These are phyloP conservation scores for Pythium scleroteichum DNA, from an alignment of 352 stramenopile species.

Conservation along the genomic window DNA sequence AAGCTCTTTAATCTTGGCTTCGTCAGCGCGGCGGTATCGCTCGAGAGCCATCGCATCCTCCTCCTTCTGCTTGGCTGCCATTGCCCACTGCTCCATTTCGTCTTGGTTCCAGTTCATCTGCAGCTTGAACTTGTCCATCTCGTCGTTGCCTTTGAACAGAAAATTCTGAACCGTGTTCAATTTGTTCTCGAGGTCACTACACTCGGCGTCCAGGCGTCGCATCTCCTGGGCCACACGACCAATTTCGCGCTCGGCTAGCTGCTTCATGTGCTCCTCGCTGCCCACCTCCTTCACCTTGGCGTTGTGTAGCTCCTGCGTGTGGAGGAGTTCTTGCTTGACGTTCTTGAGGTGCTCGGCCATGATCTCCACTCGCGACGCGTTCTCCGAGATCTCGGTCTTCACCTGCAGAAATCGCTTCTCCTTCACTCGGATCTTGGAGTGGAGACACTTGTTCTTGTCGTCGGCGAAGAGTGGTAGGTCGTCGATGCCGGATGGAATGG, in stretches of 20 bases:
- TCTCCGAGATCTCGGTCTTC: conserved; percentile 75
- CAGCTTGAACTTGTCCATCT: conserved; percentile 95
- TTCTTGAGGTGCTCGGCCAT: conserved; percentile 97
- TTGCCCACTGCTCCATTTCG: conserved; percentile 96
- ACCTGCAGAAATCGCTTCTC: conserved; percentile 66
- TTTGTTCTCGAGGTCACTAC: conserved; percentile 78
- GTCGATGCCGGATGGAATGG: conserved; percentile 78
- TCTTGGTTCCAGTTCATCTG: conserved; percentile 99
- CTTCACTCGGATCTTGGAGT: conserved; percentile 80
- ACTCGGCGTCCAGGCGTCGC: conserved; percentile 71
- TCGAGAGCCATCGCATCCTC: conserved; percentile 93
- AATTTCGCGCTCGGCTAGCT: conserved; percentile 90
- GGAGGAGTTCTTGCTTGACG: conserved; percentile 93
- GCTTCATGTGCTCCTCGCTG: conserved; percentile 93
- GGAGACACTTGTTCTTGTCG: conserved; percentile 83
- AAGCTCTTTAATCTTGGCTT: conserved; percentile 95
- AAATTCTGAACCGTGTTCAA: conserved; percentile 90
- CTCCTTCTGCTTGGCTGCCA: conserved; percentile 95
- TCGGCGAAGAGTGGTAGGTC: conserved; percentile 89
- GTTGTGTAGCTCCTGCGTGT: conserved; percentile 92
- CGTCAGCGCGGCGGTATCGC: conserved; percentile 92
- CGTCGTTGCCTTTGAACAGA: conserved; percentile 92
- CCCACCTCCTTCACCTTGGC: conserved; percentile 93
- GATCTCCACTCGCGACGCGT: conserved; percentile 89
- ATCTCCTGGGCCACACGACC: conserved; percentile 80